A percentile compares a stretch with the other conserved stretches of the same genome.
Evolutionary conservation across 129 eudicot species (phyloP).

Genomic region (Chrysanthemum makinoi): DNA sequence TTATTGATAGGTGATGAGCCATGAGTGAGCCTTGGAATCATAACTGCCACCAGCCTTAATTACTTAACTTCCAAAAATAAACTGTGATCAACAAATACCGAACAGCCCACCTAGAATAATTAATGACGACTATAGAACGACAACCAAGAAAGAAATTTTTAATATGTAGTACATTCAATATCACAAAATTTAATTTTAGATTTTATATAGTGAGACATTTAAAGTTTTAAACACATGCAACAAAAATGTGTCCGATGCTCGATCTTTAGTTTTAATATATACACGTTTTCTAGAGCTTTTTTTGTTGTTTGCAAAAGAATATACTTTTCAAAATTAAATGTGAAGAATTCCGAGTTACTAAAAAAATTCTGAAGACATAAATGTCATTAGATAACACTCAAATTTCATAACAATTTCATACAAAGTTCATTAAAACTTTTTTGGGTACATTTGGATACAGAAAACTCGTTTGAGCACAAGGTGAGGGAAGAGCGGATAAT

Average conservation of each 20-base stretch:
- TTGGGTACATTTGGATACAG: too few relatives aligned
- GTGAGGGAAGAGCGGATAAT: too few relatives aligned
- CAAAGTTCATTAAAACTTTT: too few relatives aligned
- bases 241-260: not conserved
- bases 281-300: not conserved
- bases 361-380: too few relatives aligned
- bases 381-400: too few relatives aligned
- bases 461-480: too few relatives aligned
- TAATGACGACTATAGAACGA: not conserved
- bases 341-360: too few relatives aligned
- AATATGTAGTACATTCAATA: not conserved
- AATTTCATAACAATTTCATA: too few relatives aligned
- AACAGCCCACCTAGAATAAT: not conserved
- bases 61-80: not conserved
- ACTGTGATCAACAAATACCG: not conserved
- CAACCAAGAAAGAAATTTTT: not conserved
- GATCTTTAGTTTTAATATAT: not conserved
- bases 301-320: not conserved
- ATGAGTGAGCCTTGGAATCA: too few relatives aligned
- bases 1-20: too few relatives aligned
- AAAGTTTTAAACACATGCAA: not conserved
- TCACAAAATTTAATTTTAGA: not conserved
- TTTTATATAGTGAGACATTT: not conserved
- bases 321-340: too few relatives aligned
- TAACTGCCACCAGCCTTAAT: too few relatives aligned